Evolutionary conservation across 1,284 basidiomycete species (phyloP).

Genomic region (Sanghuangporus sanghuang): DNA sequence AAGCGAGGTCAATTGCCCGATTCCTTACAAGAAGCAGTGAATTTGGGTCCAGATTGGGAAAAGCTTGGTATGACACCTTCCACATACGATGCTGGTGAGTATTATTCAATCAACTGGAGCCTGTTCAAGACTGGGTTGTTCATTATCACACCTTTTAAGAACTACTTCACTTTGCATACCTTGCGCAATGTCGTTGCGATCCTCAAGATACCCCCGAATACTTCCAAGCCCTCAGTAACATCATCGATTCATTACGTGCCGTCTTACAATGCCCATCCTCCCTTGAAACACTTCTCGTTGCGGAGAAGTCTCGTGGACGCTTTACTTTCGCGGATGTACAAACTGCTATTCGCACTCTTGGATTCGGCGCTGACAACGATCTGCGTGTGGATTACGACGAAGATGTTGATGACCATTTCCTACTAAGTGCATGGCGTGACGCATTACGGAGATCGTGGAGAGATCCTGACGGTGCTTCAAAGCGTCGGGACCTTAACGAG

Average conservation of each 20-base stretch:
- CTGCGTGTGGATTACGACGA: conserved; percentile 59
- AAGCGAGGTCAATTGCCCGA: conserved; percentile 42
- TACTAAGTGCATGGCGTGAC: conserved; percentile 63
- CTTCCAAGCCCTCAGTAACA: conserved; percentile 50
- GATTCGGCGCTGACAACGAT: conserved; percentile 57
- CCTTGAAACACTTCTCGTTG: conserved; percentile 50
- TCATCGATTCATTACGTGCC: conserved; percentile 43
- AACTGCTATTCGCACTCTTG: conserved; percentile 44
- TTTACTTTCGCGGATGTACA: conserved; percentile 53
- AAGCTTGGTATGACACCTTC: conserved; percentile 58
- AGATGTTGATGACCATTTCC: conserved; percentile 64
- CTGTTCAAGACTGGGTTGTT: neutral
- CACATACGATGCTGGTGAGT: conserved; percentile 57
- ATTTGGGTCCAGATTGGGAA: conserved; percentile 37
- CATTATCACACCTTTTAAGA: conserved; percentile 35
- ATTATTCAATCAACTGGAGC: neutral
- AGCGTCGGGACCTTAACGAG: conserved; percentile 50
- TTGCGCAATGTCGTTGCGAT: conserved; percentile 74
- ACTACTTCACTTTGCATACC: conserved; percentile 66
- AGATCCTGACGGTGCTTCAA: conserved; percentile 39
- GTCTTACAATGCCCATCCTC: conserved; percentile 36
- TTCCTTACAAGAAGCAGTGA: conserved; percentile 38
- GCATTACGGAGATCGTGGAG: conserved; percentile 59
- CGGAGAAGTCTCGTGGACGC: conserved; percentile 57
- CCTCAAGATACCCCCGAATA: conserved; percentile 55